Evolutionary conservation across 768 basidiomycete genomes (phyloP).

Genomic region (Fomitopsis pulvina): DNA sequence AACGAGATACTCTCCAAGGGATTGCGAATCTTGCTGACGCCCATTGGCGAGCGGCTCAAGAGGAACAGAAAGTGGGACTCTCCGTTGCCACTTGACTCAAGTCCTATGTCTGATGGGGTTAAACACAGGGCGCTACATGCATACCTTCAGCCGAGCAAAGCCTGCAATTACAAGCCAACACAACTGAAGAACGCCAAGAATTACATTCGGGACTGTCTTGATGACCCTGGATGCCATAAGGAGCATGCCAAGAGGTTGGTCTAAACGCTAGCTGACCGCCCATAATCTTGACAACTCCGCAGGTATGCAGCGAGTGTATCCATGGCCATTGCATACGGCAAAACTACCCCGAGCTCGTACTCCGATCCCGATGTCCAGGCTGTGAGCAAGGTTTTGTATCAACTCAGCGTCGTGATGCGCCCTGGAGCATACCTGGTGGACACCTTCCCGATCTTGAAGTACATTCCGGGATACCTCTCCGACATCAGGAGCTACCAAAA

Average conservation of each 20-base stretch:
- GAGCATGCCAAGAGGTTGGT: slow-evolving; percentile 28
- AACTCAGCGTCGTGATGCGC: slow-evolving; percentile 29
- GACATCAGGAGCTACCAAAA: slow-evolving; percentile 49
- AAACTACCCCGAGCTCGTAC: slow-evolving; percentile 29
- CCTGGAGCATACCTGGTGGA: slow-evolving; percentile 32
- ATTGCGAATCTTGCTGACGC: slow-evolving; percentile 24
- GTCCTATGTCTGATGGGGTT: slow-evolving; percentile 13
- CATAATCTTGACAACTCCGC: slow-evolving; percentile 24
- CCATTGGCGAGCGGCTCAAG: slow-evolving; percentile 25
- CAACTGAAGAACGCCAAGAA: slow-evolving; percentile 28
- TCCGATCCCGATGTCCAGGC: slow-evolving; percentile 28
- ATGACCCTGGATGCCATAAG: slow-evolving; percentile 26
- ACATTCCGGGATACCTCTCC: slow-evolving; percentile 52
- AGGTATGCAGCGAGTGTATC: slow-evolving; percentile 34
- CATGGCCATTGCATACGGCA: slow-evolving; percentile 34
- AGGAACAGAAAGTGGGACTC: slow-evolving; percentile 13
- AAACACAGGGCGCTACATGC: slow-evolving; percentile 28
- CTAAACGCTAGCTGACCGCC: too few species aligned
- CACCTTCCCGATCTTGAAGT: slow-evolving; percentile 26
- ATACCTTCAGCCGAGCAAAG: slow-evolving; percentile 26
- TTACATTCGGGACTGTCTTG: slow-evolving; percentile 28
- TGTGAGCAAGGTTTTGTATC: slow-evolving; percentile 26
- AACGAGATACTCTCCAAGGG: slow-evolving; percentile 28
- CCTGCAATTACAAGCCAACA: slow-evolving; percentile 25
- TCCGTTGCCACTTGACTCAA: slow-evolving; percentile 18